A percentile compares a stretch with the other conserved stretches of the same genome.
Conservation (phyloP, 208 protist genomes). For the Lotmaria passim region DNA sequence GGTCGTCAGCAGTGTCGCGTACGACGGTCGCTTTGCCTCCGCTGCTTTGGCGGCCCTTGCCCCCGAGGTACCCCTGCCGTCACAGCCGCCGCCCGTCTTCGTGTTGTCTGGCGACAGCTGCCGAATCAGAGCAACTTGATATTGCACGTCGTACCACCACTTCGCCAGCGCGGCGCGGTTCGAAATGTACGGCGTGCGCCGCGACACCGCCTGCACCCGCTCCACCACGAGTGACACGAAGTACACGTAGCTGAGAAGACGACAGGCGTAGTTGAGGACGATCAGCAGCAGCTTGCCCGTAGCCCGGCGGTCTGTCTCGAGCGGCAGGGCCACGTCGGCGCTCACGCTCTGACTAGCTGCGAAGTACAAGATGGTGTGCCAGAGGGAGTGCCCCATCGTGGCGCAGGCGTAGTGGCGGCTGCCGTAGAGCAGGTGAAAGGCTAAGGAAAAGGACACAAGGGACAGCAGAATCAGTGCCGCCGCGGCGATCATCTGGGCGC, state of each 20-base stretch:
- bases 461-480: constrained; percentile 15
- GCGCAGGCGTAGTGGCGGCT: constrained; percentile 18
- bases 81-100: background rate
- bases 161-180: constrained; percentile 20
- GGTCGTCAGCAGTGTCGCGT: background rate
- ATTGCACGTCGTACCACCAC: constrained; percentile 32
- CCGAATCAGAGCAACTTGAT: constrained; percentile 12
- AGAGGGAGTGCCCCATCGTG: background rate
- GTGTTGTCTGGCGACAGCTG: background rate
- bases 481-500: background rate
- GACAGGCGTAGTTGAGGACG: constrained; percentile 11
- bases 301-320: background rate
- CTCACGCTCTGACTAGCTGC: background rate
- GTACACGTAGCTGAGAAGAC: constrained; percentile 6
- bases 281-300: constrained; percentile 2
- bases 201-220: constrained; percentile 12
- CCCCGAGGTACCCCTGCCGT: background rate
- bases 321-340: background rate
- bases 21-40: background rate
- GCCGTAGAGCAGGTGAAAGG: constrained; percentile 29
- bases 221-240: constrained; percentile 9
- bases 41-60: background rate
- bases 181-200: constrained; percentile 11
- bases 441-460: constrained; percentile 17
- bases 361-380: constrained; percentile 17